phyloP scores from a whole-genome alignment of 31 red algal species.

The Endocladia muricata region DNA sequence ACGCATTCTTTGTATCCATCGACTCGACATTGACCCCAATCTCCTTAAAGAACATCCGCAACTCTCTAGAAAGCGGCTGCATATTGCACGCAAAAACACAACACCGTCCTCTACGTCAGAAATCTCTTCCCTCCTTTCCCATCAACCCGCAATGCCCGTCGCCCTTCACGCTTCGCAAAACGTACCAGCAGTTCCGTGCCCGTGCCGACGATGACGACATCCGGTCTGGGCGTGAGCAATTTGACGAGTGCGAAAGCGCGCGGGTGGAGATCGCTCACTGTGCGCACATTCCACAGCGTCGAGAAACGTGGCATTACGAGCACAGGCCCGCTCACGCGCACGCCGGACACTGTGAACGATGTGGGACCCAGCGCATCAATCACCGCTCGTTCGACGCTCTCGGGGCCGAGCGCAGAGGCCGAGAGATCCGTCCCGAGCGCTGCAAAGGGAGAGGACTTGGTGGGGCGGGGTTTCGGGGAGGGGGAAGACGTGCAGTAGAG shows the following conservation, averaged over 20 bases:
- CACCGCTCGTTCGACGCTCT: slow-evolving; percentile 25
- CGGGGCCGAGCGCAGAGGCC: not conserved
- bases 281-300: slow-evolving; percentile 59
- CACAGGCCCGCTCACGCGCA: slow-evolving; percentile 47
- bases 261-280: slow-evolving; percentile 9
- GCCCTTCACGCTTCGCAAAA: no score
- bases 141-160: no score
- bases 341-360: slow-evolving; percentile 49
- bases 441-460: slow-evolving; percentile 34
- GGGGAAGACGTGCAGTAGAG: slow-evolving; percentile 10
- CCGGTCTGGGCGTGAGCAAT: slow-evolving; percentile 47
- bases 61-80: slow-evolving; percentile 28
- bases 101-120: no score
- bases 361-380: slow-evolving; percentile 49
- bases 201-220: slow-evolving; percentile 46
- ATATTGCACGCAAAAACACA: no score
- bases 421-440: slow-evolving; percentile 41
- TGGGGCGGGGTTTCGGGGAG: slow-evolving; percentile 18
- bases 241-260: slow-evolving; percentile 59
- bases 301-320: slow-evolving; percentile 58
- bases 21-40: slow-evolving; percentile 56
- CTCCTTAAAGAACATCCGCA: slow-evolving; percentile 23
- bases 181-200: slow-evolving; percentile 43
- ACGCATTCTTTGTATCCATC: slow-evolving; percentile 69
- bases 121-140: no score